Evolutionary conservation across 805 yeast species (phyloP).

Genomic region (Barnettozyma wickerhamii): DNA sequence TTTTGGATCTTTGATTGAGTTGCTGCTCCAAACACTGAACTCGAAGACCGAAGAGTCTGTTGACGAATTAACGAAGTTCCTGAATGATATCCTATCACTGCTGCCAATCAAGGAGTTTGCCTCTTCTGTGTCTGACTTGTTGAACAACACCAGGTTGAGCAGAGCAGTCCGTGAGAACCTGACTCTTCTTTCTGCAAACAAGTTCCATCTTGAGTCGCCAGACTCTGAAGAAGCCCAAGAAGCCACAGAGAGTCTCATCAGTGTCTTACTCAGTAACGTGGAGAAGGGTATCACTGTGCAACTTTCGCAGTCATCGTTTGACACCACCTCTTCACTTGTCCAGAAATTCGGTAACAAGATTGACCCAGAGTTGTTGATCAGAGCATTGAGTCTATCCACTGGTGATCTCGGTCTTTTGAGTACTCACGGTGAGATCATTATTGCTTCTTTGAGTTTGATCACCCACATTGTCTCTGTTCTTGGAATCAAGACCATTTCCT

Average conservation of each 20-base stretch:
- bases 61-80: conserved; percentile 37
- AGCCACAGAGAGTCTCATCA: conserved; percentile 49
- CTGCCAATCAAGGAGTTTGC: conserved; percentile 75
- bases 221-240: conserved; percentile 44
- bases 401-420: conserved; percentile 51
- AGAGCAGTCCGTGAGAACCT: conserved; percentile 55
- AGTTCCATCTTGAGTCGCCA: conserved; percentile 64
- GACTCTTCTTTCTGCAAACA: conserved; percentile 56
- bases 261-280: conserved; percentile 41
- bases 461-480: conserved; percentile 64
- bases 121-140: conserved; percentile 48
- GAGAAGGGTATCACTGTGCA: conserved; percentile 28
- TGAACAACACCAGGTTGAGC: conserved; percentile 28
- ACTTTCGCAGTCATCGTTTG: conserved; percentile 65
- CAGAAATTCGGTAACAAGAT: conserved; percentile 54
- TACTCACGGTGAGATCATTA: conserved; percentile 53
- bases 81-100: conserved; percentile 60
- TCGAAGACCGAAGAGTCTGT: conserved; percentile 21
- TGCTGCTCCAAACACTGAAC: conserved; percentile 13
- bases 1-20: conserved; percentile 21
- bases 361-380: conserved; percentile 42
- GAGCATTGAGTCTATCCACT: conserved; percentile 46
- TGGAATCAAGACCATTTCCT: conserved; percentile 84
- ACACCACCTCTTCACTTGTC: conserved; percentile 59
- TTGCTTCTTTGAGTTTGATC: conserved; percentile 71